Evolutionary conservation across 495 filamentous ascomycete species (phyloP).

Genomic region (Parachaetomium inaequale): DNA sequence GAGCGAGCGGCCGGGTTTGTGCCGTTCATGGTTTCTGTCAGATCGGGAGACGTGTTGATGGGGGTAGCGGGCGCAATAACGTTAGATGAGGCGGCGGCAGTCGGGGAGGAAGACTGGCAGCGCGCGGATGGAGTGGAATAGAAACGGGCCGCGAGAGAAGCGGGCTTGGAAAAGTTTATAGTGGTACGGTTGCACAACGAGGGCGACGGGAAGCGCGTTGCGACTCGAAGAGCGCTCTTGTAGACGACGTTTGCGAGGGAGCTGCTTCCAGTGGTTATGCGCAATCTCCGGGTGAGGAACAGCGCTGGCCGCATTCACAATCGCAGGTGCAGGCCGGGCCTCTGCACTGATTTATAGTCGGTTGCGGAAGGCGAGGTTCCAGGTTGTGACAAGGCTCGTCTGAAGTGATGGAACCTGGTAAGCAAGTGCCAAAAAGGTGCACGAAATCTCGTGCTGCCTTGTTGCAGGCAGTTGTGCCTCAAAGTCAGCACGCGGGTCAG

Average conservation of each 20-base stretch:
- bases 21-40: conserved; percentile 15
- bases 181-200: neutral
- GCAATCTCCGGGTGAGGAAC: conserved; percentile 20
- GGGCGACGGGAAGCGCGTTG: neutral
- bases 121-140: neutral
- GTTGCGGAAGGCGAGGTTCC: neutral
- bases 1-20: conserved; percentile 35
- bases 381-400: neutral
- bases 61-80: neutral
- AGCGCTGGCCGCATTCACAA: conserved; percentile 28
- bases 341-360: neutral
- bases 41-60: neutral
- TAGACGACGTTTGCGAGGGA: conserved; percentile 1
- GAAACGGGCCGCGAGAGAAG: neutral
- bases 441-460: conserved; percentile 6
- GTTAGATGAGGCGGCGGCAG: neutral
- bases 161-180: neutral
- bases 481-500: conserved; percentile 2
- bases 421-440: neutral
- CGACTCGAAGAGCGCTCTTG: neutral
- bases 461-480: neutral
- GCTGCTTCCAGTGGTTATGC: conserved; percentile 17
- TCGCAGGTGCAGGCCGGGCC: conserved; percentile 5
- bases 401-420: no score
- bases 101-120: neutral